Base-by-base conservation (phyloP, 1,139 yeast genomes). In the Magnusiomyces sp. region DNA sequence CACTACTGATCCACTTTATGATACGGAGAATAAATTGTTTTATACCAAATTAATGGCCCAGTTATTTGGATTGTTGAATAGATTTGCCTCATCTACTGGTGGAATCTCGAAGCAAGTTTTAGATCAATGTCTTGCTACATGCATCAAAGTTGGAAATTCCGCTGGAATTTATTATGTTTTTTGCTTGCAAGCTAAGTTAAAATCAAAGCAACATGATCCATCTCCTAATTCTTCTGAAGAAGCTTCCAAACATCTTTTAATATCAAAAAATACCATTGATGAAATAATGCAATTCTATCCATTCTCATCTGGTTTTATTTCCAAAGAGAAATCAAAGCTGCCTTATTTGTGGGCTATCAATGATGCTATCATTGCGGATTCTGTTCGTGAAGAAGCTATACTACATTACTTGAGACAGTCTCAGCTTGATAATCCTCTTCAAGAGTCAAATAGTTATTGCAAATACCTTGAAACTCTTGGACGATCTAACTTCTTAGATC, bases 381-480 rank as follows among this genome's bases (percentile, higher is more conserved):
- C 56, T 5, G 58, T 61, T 31, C 55, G 62, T 6, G 65, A 61
- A 42, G 60, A 58, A 45, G 57, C 60, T 6, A 59, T 61, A n/a
- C 52, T 61, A 40, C 51, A 50, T n/a, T 62, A 60, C 38, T 50
- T 61, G 38, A 53, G 65, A 10, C 29, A 23, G 7, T 49, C 58
- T 5, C 55, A 53, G 53, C 49, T 61, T 11, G 53, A 55, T 14
- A 23, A 23, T 23, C 54, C 59, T 2, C 41, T 39, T 5, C 16
- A 38, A 20, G 42, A 39, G 20, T 19, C 42, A 2, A 39, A 39
- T 3, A 11, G 27, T 20, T 61, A 56, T 45, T 52, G 52, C 31
- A 56, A 58, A 45, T 63, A 62, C 50, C 48, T 63, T 16, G 53
- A 58, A n/a, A 65, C 67, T 5, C 54, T 62, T 42, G 64, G 63